phyloP scores from a whole-genome alignment of 108 stramenopile species.

The Stephanodiscus triporus region DNA sequence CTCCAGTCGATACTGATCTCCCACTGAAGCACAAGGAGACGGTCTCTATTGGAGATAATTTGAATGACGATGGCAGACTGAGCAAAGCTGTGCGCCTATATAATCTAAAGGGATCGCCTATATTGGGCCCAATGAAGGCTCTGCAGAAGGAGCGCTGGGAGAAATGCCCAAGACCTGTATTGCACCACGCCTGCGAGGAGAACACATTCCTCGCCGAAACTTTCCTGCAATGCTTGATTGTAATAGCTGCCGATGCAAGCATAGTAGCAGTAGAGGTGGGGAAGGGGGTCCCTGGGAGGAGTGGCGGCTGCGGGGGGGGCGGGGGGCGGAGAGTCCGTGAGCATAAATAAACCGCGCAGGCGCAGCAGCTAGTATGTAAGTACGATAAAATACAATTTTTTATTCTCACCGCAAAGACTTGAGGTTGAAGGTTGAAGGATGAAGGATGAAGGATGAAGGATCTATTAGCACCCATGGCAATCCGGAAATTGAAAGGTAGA shows the following conservation, averaged over 20 bases:
- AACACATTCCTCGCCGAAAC: background rate
- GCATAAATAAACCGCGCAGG: too few relatives aligned
- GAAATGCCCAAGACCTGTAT: background rate
- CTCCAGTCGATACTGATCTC: background rate
- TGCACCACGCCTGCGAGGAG: background rate
- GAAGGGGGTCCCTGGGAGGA: too few relatives aligned
- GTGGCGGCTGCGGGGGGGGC: too few relatives aligned
- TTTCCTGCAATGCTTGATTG: background rate
- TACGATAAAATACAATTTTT: too few relatives aligned
- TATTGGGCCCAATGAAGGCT: background rate
- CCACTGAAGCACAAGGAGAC: background rate
- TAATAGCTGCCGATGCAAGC: background rate
- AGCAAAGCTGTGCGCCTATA: background rate
- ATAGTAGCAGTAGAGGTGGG: background rate
- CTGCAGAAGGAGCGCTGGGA: constrained; percentile 1
- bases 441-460: too few relatives aligned
- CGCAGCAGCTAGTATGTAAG: too few relatives aligned
- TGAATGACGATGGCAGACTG: background rate
- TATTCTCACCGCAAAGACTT: too few relatives aligned
- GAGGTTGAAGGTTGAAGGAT: too few relatives aligned
- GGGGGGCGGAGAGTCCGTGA: too few relatives aligned
- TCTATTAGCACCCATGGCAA: too few relatives aligned
- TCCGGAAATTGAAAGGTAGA: too few relatives aligned
- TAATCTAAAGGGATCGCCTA: background rate
- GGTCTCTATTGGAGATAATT: background rate